phyloP scores from a whole-genome alignment of 2,329 filamentous ascomycete species.

The Fusarium sp. region DNA sequence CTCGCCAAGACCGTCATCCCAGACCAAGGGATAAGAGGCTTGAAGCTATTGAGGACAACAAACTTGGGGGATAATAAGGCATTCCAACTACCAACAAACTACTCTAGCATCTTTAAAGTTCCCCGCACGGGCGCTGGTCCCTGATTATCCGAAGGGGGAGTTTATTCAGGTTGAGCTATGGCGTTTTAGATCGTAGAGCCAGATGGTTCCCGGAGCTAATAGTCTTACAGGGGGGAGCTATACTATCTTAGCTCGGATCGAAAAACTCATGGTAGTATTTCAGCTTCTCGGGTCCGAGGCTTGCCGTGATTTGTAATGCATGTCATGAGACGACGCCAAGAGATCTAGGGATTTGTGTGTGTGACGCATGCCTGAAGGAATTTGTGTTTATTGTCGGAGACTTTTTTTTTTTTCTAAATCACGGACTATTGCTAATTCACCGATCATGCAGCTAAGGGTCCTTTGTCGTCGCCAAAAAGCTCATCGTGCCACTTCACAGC shows the following conservation, averaged over 20 bases:
- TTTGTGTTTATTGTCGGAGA: not conserved
- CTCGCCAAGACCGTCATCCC: not conserved
- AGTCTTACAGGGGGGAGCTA: not conserved
- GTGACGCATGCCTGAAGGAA: not conserved
- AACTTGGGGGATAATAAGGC: not conserved
- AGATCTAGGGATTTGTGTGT: not conserved
- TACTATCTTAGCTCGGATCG: not conserved
- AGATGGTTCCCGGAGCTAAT: conserved; percentile 1
- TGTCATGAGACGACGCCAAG: conserved; percentile 16
- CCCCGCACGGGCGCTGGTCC: not conserved
- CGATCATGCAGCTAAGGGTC: conserved; percentile 34
- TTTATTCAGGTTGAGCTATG: conserved; percentile 9
- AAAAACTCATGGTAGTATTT: not conserved
- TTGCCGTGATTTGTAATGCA: conserved; percentile 2
- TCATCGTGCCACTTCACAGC: conserved; percentile 46
- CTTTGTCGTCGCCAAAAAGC: conserved; percentile 48
- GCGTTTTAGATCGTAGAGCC: not conserved
- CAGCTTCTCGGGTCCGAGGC: not conserved
- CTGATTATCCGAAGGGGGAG: not conserved
- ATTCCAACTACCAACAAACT: not conserved
- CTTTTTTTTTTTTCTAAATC: not conserved
- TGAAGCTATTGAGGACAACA: not conserved
- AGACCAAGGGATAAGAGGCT: not conserved
- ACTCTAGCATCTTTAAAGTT: not conserved
- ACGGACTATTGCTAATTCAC: not conserved